phyloP scores from a whole-genome alignment of 805 yeast species.

The Hanseniaspora taiwanica region DNA sequence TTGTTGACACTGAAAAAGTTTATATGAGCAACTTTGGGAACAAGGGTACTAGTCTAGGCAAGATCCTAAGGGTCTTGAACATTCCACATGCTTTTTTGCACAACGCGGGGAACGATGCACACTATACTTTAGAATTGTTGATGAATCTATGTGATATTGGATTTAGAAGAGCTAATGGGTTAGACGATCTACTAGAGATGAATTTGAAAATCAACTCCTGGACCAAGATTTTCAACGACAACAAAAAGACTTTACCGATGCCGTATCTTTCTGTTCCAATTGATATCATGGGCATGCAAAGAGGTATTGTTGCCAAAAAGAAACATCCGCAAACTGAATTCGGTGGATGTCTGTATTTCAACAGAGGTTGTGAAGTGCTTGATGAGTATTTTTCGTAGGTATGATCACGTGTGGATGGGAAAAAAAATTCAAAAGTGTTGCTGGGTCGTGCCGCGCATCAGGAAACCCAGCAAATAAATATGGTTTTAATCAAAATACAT shows the following conservation, averaged over 20 bases:
- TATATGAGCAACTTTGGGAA: slow-evolving; percentile 30
- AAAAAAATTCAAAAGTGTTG: too few relatives aligned
- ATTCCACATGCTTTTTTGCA: slow-evolving; percentile 50
- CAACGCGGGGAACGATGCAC: slow-evolving; percentile 63
- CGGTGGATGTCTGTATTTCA: neutral
- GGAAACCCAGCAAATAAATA: too few relatives aligned
- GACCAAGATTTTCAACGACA: slow-evolving; percentile 13
- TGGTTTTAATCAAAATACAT: too few relatives aligned
- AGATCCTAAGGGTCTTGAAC: slow-evolving; percentile 30
- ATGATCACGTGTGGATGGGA: too few relatives aligned
- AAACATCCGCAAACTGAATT: neutral
- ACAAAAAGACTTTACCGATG: slow-evolving; percentile 18
- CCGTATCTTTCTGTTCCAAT: slow-evolving; percentile 12
- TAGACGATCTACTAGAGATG: slow-evolving; percentile 16
- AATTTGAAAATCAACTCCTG: slow-evolving; percentile 10
- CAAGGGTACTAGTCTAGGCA: slow-evolving; percentile 32
- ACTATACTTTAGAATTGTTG: slow-evolving; percentile 42
- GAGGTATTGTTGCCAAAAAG: slow-evolving; percentile 4
- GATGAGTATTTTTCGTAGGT: too few relatives aligned
- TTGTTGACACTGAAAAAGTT: slow-evolving; percentile 37
- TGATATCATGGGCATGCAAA: slow-evolving; percentile 3
- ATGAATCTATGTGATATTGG: slow-evolving; percentile 36
- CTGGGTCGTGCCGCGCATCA: too few relatives aligned
- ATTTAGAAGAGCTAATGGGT: slow-evolving; percentile 13
- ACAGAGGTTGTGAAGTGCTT: neutral